Percentiles rank a stretch among this genome's conserved stretches.
phyloP scores from a whole-genome alignment of 2,329 filamentous ascomycete species.

The Fusarium mangiferae region DNA sequence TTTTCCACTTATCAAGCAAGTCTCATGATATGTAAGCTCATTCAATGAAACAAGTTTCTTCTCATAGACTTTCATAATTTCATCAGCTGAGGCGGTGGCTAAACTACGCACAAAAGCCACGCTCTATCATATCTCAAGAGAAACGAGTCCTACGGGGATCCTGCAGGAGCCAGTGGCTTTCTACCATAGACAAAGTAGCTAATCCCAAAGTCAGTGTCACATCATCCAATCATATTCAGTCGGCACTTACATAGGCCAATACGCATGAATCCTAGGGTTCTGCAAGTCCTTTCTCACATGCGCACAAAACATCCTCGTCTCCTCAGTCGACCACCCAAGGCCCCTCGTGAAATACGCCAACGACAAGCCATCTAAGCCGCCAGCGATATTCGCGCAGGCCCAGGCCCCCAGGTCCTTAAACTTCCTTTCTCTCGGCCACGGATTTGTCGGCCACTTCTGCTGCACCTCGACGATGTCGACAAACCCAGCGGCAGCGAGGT shows the following conservation, averaged over 20 bases:
- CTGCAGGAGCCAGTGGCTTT: background rate
- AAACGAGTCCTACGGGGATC: background rate
- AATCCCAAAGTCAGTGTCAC: rapidly evolving
- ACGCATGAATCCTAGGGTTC: constrained; percentile 19
- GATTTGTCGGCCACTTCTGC: constrained; percentile 29
- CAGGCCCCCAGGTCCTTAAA: constrained; percentile 17
- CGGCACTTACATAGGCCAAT: constrained; percentile 22
- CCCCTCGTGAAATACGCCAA: constrained; percentile 44
- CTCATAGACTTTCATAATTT: background rate
- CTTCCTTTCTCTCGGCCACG: constrained; percentile 19
- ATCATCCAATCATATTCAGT: rapidly evolving
- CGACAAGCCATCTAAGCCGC: constrained; percentile 41
- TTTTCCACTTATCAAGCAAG: no score
- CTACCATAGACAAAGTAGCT: background rate
- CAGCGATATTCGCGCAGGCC: constrained; percentile 35
- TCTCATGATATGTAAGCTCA: no score
- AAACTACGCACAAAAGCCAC: no score
- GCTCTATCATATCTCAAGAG: no score
- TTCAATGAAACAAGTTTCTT: rapidly evolving
- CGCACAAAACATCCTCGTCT: constrained; percentile 13
- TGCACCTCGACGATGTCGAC: constrained; percentile 12
- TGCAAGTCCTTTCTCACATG: constrained; percentile 23
- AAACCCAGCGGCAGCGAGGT: constrained; percentile 18
- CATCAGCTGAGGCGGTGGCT: background rate
- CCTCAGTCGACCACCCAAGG: constrained; percentile 18